Conservation (phyloP, 202 grass and related monocot species). For the Zoysia matrella region DNA sequence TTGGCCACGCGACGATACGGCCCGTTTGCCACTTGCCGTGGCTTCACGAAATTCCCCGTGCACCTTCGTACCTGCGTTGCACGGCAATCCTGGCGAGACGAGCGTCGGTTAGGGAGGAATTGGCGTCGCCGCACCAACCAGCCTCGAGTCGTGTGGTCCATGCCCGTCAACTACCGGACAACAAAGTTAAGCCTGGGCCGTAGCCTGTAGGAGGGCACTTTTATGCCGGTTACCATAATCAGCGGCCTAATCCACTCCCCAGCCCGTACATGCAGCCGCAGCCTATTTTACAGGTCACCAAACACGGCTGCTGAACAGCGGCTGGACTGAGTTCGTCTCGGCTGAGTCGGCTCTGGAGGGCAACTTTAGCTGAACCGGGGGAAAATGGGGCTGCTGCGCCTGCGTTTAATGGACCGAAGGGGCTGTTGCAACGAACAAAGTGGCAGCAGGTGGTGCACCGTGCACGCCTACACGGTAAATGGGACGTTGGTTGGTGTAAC, state of each 20-base stretch:
- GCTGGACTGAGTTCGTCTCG: not conserved
- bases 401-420: slow-evolving; percentile 38
- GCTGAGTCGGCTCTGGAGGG: too few relatives aligned
- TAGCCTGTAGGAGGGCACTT: not conserved
- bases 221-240: not conserved
- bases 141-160: slow-evolving; percentile 31
- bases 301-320: not conserved
- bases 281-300: not conserved
- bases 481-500: slow-evolving; percentile 35
- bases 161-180: slow-evolving; percentile 32
- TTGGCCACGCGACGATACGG: not conserved
- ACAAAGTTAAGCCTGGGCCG: too few relatives aligned
- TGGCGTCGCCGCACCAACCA: not conserved
- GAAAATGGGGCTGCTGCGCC: not conserved
- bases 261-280: not conserved
- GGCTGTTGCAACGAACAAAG: slow-evolving; percentile 32
- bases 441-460: slow-evolving; percentile 29
- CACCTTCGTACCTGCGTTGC: not conserved
- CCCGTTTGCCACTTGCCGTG: not conserved
- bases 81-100: slow-evolving; percentile 15
- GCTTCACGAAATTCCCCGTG: not conserved
- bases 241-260: not conserved
- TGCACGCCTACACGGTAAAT: not conserved
- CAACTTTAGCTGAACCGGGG: not conserved
- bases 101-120: not conserved